Base-by-base conservation (phyloP, 2,329 filamentous ascomycete species). In the Ascochyta rabiei region DNA sequence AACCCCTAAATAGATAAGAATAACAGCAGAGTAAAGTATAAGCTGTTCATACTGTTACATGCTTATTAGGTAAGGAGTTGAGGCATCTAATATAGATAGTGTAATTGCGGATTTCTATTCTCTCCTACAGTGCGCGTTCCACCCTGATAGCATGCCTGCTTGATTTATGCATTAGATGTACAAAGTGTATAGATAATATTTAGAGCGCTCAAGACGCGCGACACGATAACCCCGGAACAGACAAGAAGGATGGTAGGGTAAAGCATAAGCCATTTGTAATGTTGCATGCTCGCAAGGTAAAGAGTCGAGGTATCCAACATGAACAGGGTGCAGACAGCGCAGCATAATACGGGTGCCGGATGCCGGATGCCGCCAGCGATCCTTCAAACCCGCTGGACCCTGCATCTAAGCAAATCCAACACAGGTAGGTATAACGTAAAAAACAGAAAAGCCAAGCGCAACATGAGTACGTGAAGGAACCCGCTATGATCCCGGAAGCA, bases 241-340 rank as follows among this genome's bases (percentile, higher is more conserved):
- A n/a, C n/a, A 34, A 26, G 26, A 16, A 18, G n/a, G 38, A 30
- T n/a, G 21, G 21, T 23, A 46, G 19, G 19, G 51, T 60, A 54
- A 57, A 34, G 34, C 59, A 50, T 37, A 49, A 39, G 6, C 34
- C 52, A 30, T 55, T 43, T 48, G 38, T 53, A 40, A 49, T 30
- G 31, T 56, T 35, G 44, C 52, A 39, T 57, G 56, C 37, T 37
- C 54, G 45, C 55, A 53, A 51, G 46, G 33, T 46, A 35, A 53
- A 26, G 41, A 46, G 40, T 48, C 21, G 21, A 23, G 21, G 21
- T 23, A 23, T 23, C 21, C 21, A 23, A 23, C 21, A 23, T 23
- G 28, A 46, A 46, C 30, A 19, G n/a, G 18, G 35, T 41, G 46
- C 41, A 47, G 10, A 50, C 33, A 39, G 26, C 48, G 38, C 7